Base-by-base conservation (phyloP, 1,284 basidiomycete species). In the Ganoderma multipileum region DNA sequence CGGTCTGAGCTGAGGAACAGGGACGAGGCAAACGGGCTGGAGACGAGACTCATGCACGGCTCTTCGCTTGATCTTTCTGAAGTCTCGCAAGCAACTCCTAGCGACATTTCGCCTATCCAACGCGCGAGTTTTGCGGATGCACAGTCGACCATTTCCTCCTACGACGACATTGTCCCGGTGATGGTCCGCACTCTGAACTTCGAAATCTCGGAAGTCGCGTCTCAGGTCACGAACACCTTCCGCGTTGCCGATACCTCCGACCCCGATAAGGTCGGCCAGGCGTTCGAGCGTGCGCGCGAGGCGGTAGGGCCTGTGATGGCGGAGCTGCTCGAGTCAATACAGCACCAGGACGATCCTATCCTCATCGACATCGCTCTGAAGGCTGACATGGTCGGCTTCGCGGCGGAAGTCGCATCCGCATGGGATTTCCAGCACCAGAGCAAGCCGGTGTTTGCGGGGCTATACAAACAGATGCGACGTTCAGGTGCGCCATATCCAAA, bases 311-410 rank as follows among this genome's bases (percentile, higher is more conserved):
- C 73, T 75, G 83, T 74, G 74, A 85, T 78, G 83, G 83, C 54
- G 41, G 74, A 75, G 69, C 78, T 85, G 61, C 72, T 79, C 68
- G 74, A 76, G 6, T 78, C 81, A 2, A 77, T 80, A 11, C 65
- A 74, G 59, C 82, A 86, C 60, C 72, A 81, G 65, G 83, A 82
- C 54, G 84, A 87, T 75, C 83, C 84, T 0, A 81, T 84, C 68
- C 76, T 87, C 61, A 78, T 89, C 55, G 86, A 87, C 63, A 82
- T 88, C 66, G 85, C 86, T 0, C 74, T 89, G 62, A 86, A 88
- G 72, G 82, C 84, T 8, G 82, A 82, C 28, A 81, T 86, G 67
- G 79, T 81, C 28, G 83, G 82, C 42, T 86, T 86, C 67, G 81
- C 83, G 0, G 82, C 82, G 38, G 85, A 84, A 81, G 84, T 86